Conservation (phyloP, 108 stramenopile species). For the Skeletonema grethae region DNA sequence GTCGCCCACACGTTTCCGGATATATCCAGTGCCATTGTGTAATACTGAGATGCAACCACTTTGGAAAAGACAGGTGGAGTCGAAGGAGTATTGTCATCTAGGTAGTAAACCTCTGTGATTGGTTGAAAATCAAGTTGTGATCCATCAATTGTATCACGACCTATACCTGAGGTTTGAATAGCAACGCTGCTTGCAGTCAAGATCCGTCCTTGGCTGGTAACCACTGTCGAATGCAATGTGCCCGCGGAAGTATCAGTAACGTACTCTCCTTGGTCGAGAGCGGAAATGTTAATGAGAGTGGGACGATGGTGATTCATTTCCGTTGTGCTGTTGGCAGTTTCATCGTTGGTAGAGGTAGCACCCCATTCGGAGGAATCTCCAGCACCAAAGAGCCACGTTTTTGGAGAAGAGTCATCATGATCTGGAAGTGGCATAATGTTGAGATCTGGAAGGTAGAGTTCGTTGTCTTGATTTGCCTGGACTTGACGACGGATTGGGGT, state of each 20-base stretch:
- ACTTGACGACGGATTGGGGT: not conserved
- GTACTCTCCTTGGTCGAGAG: not conserved
- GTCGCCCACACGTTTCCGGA: slow-evolving; percentile 28
- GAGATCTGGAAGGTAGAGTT: slow-evolving; percentile 26
- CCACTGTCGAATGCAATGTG: slow-evolving; percentile 15
- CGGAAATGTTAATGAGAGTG: not conserved
- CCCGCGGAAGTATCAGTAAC: slow-evolving; percentile 12
- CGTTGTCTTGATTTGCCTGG: not conserved
- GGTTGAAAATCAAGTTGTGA: not conserved
- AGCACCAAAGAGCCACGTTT: slow-evolving; percentile 12
- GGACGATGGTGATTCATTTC: slow-evolving; percentile 3
- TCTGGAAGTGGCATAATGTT: no score
- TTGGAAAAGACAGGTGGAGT: slow-evolving; percentile 20
- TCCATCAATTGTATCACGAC: not conserved
- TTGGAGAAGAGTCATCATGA: not conserved
- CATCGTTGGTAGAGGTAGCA: not conserved
- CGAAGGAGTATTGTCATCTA: not conserved
- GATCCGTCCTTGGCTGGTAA: slow-evolving; percentile 13
- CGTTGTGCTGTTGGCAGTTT: not conserved
- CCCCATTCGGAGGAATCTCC: slow-evolving; percentile 32
- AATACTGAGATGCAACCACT: slow-evolving; percentile 32
- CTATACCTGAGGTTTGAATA: not conserved
- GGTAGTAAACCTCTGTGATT: slow-evolving; percentile 1
- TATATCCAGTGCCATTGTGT: slow-evolving; percentile 22
- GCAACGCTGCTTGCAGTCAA: slow-evolving; percentile 16